Evolutionary conservation across 495 filamentous ascomycete species (phyloP), one percentile per base, ranked within the genome.

Genomic region (Xylaria flabelliformis): DNA sequence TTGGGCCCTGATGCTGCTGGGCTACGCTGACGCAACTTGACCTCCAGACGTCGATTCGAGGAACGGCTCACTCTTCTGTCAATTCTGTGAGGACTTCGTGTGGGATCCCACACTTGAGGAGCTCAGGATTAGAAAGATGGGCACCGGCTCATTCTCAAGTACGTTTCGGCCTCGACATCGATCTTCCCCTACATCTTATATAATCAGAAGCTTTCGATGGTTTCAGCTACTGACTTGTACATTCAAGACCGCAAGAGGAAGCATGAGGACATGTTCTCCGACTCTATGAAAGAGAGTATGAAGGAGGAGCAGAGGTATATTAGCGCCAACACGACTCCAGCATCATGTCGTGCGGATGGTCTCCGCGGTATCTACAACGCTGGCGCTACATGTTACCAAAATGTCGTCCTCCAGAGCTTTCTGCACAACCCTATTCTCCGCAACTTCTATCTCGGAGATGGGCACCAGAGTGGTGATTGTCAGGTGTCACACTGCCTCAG

Each of bases 281-380:
- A 88, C 67, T 76, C 82, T 32, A 76, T 81, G 34, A 88, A 87
- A 72, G 89, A 93, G 44, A 76, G 79, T 13, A 74, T 81, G 55
- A 88, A 87, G 72, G 89, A 93, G 39, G 89, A 91, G 70, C 83
- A 87, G 21, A 79, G 84, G 64, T 88, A 87, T 75, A 87, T 93
- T 70, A 80, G 86, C 24, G 71, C 82, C 39, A 91, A 93, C 76
- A 90, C 90, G 13, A 86, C 83, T 7, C 77, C 85, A 29, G 86
- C 87, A 21, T 90, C 92, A 1, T 94, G 92, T 78, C 90, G 89
- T 48, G 90, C 91, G 4, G 90, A 85, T 48, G 91, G 91, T 8
- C 85, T 96, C 41, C 90, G 94, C 8, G 95, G 95, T n/a, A 90
- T 98, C 48, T 95, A 93, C 78, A 98, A 98, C 78, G 93, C 97